Evolutionary conservation across 345 rosid genomes (phyloP).

Genomic region (Euphorbia pulcherrima): DNA sequence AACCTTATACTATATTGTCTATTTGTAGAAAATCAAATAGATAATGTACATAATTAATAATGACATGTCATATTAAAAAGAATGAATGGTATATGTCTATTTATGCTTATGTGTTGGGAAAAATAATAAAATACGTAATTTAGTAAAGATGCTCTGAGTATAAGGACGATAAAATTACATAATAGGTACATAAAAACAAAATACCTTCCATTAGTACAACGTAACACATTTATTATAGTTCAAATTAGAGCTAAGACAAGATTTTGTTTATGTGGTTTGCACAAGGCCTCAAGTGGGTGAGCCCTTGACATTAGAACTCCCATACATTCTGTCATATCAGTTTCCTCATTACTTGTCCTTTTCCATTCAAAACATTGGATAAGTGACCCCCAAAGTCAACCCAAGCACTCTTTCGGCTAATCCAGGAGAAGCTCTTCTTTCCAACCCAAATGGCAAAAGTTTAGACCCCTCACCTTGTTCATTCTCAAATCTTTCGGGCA

Average conservation of each 20-base stretch:
- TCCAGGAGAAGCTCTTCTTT: conserved; percentile 20
- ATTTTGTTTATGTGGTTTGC: conserved; percentile 2
- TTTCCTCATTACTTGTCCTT: neutral
- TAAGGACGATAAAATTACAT: no score
- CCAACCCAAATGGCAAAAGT: conserved; percentile 14
- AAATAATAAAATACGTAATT: no score
- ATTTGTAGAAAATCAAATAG: no score
- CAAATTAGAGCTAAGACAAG: neutral
- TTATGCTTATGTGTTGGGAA: no score
- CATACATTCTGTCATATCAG: conserved; percentile 14
- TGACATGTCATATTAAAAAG: no score
- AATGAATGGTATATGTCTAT: no score
- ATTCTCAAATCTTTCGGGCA: conserved; percentile 44
- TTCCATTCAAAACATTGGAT: conserved; percentile 27
- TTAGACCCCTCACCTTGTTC: conserved; percentile 14
- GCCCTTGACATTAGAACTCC: conserved; percentile 10
- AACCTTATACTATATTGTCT: no score
- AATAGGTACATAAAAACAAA: no score
- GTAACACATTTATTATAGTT: neutral
- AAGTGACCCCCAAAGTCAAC: conserved; percentile 17
- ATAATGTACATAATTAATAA: no score
- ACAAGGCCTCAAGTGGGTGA: conserved; percentile 12
- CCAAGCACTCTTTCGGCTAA: conserved; percentile 14
- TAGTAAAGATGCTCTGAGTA: no score
- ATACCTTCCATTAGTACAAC: neutral